Evolutionary conservation across 1,139 yeast species (phyloP), one percentile per base, ranked within the genome.

Genomic region (Saccharomycopsis crataegensis): DNA sequence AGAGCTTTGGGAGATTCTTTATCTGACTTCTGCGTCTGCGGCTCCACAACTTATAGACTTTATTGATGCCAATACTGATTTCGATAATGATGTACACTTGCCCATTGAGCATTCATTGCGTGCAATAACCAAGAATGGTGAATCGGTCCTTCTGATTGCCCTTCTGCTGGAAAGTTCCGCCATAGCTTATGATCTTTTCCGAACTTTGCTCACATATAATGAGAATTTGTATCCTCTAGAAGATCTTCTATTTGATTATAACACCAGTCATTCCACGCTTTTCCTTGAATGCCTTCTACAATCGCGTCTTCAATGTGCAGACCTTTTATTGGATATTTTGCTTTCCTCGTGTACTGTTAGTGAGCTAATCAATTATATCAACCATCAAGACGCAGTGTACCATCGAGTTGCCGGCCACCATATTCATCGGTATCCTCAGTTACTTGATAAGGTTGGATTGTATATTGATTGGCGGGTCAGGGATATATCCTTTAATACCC

Each of bases 341-440:
- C 12, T 9, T 2, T 57, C 63, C 1, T 74, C 76, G 5, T 75
- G 87, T 7, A 62, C 74, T 0, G 57, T 62, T 0, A 65, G 67
- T 6, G 88, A 82, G 56, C 73, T 77, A 49, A 55, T 64, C 1
- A 63, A 64, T 0, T 88, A 84, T 61, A 70, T 83, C 55, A 78
- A 80, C 57, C 64, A 65, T 14, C 60, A 64, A 0, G 93, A 88
- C 63, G 68, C 62, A 28, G 68, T 74, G 16, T 63, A 78, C 74
- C 59, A 67, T 9, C 73, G 96, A 57, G 76, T 82, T 0, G 72
- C 80, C 8, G 96, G 94, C 0, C 96, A 90, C 65, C 85, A 85
- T 62, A 67, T 89, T 28, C 82, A 82, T 59, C 84, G 84, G 61
- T 76, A 82, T 50, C 71, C 77, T 38, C 69, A 73, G 14, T 63